These are phyloP conservation scores for Piloderma croceum DNA, from an alignment of 768 basidiomycete genomes.

Conservation along the genomic window DNA sequence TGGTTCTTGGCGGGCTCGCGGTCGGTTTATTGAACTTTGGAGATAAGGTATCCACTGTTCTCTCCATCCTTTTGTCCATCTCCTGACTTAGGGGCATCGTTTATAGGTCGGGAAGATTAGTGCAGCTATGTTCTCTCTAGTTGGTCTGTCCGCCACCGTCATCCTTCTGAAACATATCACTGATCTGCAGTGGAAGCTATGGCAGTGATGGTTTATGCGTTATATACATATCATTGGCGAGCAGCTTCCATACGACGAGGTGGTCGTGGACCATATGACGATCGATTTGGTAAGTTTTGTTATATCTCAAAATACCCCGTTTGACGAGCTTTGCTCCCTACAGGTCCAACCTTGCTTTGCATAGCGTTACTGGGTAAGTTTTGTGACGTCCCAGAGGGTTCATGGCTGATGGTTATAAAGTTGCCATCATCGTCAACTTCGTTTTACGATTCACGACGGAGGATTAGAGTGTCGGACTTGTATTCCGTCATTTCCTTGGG, in stretches of 20 bases:
- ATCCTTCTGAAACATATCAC: neutral
- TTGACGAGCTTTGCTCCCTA: too few relatives aligned
- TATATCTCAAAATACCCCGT: too few relatives aligned
- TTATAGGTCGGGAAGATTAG: slow-evolving; percentile 87
- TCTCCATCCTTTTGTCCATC: neutral
- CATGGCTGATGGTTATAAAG: slow-evolving; percentile 32
- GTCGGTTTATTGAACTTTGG: slow-evolving; percentile 98
- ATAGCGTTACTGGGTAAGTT: slow-evolving; percentile 65
- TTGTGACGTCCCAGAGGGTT: slow-evolving; percentile 13
- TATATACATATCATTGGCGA: slow-evolving; percentile 95
- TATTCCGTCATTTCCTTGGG: too few relatives aligned
- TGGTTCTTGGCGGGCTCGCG: slow-evolving; percentile 93
- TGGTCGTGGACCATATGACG: slow-evolving; percentile 93
- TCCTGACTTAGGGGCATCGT: neutral
- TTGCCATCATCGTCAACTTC: slow-evolving; percentile 82
- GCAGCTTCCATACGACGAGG: slow-evolving; percentile 88
- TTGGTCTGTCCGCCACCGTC: slow-evolving; percentile 55
- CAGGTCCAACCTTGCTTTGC: slow-evolving; percentile 82
- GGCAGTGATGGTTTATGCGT: slow-evolving; percentile 59
- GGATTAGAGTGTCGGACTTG: too few relatives aligned
- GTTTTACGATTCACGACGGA: slow-evolving; percentile 66
- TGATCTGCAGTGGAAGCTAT: too few relatives aligned
- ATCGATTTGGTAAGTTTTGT: slow-evolving; percentile 90
- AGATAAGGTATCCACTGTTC: slow-evolving; percentile 60
- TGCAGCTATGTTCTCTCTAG: slow-evolving; percentile 92